Conservation (phyloP, 2,329 filamentous ascomycete species). For the Ophiostoma pallidulum region DNA sequence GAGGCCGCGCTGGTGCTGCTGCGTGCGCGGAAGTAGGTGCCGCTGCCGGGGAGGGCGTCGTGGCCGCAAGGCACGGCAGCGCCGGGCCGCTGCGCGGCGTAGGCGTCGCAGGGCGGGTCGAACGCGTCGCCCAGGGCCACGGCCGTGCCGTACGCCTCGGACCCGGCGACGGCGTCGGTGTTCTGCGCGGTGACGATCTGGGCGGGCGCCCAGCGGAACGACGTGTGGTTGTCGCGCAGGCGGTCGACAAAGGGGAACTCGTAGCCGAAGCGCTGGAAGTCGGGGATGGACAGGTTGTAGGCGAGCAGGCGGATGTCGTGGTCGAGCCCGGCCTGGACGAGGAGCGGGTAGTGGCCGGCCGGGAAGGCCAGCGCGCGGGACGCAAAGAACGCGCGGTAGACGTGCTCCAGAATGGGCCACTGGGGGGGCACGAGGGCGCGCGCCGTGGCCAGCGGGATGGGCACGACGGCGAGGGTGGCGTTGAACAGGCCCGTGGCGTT, state of each 20-base stretch:
- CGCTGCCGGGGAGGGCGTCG: neutral
- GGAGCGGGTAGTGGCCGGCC: slow-evolving; percentile 41
- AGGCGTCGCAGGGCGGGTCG: slow-evolving; percentile 41
- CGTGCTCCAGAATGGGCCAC: slow-evolving; percentile 40
- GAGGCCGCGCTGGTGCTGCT: neutral
- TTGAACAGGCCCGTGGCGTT: slow-evolving; percentile 45
- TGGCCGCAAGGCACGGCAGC: no score
- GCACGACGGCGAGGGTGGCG: slow-evolving; percentile 41
- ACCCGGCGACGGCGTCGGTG: slow-evolving; percentile 33
- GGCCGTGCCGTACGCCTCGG: slow-evolving; percentile 35
- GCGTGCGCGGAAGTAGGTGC: neutral
- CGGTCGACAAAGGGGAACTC: slow-evolving; percentile 49
- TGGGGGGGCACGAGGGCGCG: slow-evolving; percentile 37
- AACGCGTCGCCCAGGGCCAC: slow-evolving; percentile 33
- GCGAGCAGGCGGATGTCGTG: slow-evolving; percentile 39
- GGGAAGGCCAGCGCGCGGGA: slow-evolving; percentile 29
- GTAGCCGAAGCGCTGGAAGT: slow-evolving; percentile 40
- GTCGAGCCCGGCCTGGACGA: slow-evolving; percentile 40
- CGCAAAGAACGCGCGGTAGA: slow-evolving; percentile 37
- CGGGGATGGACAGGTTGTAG: slow-evolving; percentile 30
- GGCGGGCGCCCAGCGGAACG: slow-evolving; percentile 40
- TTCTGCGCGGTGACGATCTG: slow-evolving; percentile 37
- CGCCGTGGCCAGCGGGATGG: slow-evolving; percentile 38
- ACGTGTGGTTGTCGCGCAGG: slow-evolving; percentile 38
- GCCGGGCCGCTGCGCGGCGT: no score